Evolutionary conservation across 1,139 yeast species (phyloP), one percentile per base, ranked within the genome.

Genomic region (Sugiyamaella paludigena): DNA sequence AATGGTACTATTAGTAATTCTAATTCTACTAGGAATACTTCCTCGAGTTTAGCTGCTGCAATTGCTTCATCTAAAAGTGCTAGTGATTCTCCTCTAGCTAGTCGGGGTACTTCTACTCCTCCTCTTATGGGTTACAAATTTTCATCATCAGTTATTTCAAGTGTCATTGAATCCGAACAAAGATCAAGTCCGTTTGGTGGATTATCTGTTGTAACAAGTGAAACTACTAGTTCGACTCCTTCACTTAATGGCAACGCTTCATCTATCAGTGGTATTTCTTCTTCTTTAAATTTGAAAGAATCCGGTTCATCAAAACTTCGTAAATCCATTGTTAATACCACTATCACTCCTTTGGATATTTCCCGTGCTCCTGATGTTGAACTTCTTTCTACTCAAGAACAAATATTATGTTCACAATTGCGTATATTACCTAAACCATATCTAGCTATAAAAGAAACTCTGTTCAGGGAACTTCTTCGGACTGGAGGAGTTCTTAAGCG

Each of bases 361-460:
- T 80, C 89, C 40, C 86, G 83, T 58, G 83, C 96, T 0, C 79
- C 91, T 1, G 98, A 92, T 64, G 87, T 79, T 56, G 91, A 87
- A 43, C 71, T 92, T 49, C 71, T 92, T 48, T 84, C 95, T 1
- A 80, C 82, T 26, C 96, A 87, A 54, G 99, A 92, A 65, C 92
- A 85, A 64, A 82, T 80, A 52, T 70, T 94, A 40, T 94, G 98
- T 70, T 77, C 91, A 4, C 87, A 83, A 43, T 74, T 92, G 54
- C 80, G 95, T 56, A 84, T 94, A 10, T 70, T 86, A 53, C 98
- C 99, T 10, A 92, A 92, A 65, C 96, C 98, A 1, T 92, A 91
- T 63, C 72, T 94, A 56, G 96, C 95, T 2, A 87, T 92, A 56
- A 92, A 92, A 64, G 95, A 88, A 64, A 83, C 89, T n/a, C 70